A percentile compares a stretch with the other conserved stretches of the same genome.
Conservation (phyloP, 78 protist genomes). For the Dictyostelium capitatum region DNA sequence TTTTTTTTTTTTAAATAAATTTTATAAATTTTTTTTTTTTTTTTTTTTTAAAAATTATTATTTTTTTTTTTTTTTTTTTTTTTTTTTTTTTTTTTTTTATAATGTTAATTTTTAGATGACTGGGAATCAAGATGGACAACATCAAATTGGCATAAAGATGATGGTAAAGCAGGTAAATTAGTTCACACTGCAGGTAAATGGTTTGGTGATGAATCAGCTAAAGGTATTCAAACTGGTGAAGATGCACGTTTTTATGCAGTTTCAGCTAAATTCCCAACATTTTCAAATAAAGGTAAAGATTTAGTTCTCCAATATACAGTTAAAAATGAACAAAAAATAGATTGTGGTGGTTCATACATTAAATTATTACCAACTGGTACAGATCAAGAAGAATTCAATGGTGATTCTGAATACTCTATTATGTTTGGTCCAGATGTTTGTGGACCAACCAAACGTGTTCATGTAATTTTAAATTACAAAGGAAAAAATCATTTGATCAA, state of each 20-base stretch:
- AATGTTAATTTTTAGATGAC: conserved; percentile 12
- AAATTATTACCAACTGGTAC: conserved; percentile 91
- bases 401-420: conserved; percentile 93
- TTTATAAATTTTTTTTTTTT: too few relatives aligned
- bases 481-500: conserved; percentile 93
- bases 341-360: conserved; percentile 98
- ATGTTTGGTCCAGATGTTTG: conserved; percentile 99
- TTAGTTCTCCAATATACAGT: conserved; percentile 94
- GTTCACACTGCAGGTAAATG: conserved; percentile 89
- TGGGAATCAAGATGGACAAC: conserved; percentile 90
- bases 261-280: conserved; percentile 86
- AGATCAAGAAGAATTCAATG: conserved; percentile 87
- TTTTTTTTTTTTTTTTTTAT: neutral
- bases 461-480: conserved; percentile 94
- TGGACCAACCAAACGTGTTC: conserved; percentile 90
- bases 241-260: conserved; percentile 93
- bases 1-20: too few relatives aligned
- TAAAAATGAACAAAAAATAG: conserved; percentile 95
- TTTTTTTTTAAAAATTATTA: too few relatives aligned
- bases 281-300: conserved; percentile 91
- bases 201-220: conserved; percentile 84
- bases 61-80: neutral
- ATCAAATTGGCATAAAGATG: conserved; percentile 78
- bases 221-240: conserved; percentile 93
- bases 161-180: conserved; percentile 88